These are phyloP conservation scores for Talaromyces liani DNA, from an alignment of 495 filamentous ascomycete genomes.

Conservation along the genomic window DNA sequence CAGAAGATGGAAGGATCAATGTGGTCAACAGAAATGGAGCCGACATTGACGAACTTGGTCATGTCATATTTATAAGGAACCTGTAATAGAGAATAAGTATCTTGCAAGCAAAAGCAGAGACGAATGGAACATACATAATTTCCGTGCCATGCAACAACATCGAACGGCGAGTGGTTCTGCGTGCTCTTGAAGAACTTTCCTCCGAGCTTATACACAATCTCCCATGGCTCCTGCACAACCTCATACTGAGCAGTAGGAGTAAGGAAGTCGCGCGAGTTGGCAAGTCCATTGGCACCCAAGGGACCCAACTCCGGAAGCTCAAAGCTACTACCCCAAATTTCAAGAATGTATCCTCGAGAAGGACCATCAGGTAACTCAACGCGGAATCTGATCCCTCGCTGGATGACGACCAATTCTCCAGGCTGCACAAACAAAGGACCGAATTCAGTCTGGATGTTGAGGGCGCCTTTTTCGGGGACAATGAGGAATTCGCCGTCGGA, in stretches of 20 bases:
- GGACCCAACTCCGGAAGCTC: constrained; percentile 45
- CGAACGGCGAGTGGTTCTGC: constrained; percentile 44
- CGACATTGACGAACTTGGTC: constrained; percentile 44
- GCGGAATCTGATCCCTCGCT: constrained; percentile 40
- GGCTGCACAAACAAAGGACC: constrained; percentile 40
- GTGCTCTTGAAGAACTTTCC: constrained; percentile 41
- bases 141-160: constrained; percentile 47
- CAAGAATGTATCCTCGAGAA: constrained; percentile 41
- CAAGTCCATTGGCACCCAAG: constrained; percentile 43
- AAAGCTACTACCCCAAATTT: constrained; percentile 41
- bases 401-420: constrained; percentile 41
- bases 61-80: constrained; percentile 44
- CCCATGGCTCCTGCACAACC: constrained; percentile 32
- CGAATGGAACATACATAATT: constrained; percentile 31
- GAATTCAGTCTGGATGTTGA: constrained; percentile 46
- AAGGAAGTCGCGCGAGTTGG: constrained; percentile 43
- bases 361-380: constrained; percentile 37
- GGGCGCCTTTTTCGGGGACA: constrained; percentile 37
- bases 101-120: not conserved
- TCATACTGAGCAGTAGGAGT: constrained; percentile 36
- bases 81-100: constrained; percentile 14
- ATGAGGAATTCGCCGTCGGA: constrained; percentile 44
- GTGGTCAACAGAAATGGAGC: constrained; percentile 43
- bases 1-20: constrained; percentile 47
- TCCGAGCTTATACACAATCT: constrained; percentile 43